These are phyloP conservation scores for Centaurea solstitialis DNA, from an alignment of 129 eudicot genomes.

Conservation along the genomic window DNA sequence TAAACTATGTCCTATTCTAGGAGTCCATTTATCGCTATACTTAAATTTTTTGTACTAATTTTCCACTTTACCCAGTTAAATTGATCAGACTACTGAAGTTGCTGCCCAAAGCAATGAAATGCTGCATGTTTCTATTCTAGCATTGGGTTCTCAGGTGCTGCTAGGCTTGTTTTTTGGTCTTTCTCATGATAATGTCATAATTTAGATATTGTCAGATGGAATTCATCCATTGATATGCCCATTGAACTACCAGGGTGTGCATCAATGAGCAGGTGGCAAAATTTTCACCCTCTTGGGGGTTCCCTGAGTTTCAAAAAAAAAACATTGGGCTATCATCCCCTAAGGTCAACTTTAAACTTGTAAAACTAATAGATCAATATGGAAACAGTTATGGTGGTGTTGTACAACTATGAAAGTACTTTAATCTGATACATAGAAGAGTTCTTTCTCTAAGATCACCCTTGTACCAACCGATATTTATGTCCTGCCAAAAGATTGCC, in stretches of 20 bases:
- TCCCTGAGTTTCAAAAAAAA: not conserved
- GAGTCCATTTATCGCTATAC: not conserved
- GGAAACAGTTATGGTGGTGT: not conserved
- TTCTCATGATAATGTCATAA: not conserved
- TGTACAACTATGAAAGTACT: not conserved
- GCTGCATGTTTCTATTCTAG: not conserved
- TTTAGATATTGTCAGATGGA: not conserved
- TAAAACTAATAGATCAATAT: not conserved
- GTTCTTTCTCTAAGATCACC: conserved; percentile 1
- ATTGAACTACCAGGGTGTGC: not conserved
- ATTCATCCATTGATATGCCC: not conserved
- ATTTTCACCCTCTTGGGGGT: not conserved
- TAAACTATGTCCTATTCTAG: not conserved
- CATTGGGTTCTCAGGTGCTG: not conserved
- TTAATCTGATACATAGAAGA: not conserved
- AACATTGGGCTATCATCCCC: not conserved
- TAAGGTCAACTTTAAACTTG: not conserved
- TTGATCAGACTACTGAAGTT: not conserved
- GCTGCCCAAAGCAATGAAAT: not conserved
- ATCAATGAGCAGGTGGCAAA: not conserved
- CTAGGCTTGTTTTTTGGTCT: not conserved
- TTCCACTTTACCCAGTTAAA: not conserved
- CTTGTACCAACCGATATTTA: conserved; percentile 6
- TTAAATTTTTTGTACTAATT: not conserved
- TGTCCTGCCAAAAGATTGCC: conserved; percentile 12